Conservation (phyloP, 306 rosid genomes). For the Alnus glutinosa region DNA sequence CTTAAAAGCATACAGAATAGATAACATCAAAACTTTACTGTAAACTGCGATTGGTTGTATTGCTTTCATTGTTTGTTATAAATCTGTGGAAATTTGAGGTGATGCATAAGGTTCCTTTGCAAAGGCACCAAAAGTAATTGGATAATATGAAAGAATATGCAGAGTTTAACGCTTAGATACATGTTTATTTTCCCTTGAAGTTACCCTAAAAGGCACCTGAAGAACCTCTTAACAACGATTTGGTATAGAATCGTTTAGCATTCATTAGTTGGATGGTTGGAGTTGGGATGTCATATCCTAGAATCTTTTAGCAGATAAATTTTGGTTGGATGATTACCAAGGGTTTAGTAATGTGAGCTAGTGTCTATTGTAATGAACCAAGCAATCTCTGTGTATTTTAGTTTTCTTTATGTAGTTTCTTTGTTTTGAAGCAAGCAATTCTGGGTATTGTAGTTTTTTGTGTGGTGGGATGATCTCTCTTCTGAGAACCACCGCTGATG, state of each 20-base stretch:
- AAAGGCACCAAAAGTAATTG: not conserved
- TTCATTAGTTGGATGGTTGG: not conserved
- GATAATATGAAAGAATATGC: no score
- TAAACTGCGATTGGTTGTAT: no score
- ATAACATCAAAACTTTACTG: not conserved
- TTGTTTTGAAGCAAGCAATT: not conserved
- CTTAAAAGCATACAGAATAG: not conserved
- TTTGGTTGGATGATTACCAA: not conserved
- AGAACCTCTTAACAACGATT: no score
- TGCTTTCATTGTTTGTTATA: not conserved
- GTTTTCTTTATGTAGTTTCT: not conserved
- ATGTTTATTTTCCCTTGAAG: no score
- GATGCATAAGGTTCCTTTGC: not conserved
- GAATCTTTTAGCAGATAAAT: not conserved
- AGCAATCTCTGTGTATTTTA: not conserved
- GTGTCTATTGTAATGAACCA: not conserved
- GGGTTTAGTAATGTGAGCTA: not conserved
- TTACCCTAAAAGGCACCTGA: no score
- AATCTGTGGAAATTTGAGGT: not conserved
- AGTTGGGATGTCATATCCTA: not conserved
- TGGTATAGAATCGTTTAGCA: not conserved
- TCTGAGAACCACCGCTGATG: not conserved
- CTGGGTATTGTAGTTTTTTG: not conserved
- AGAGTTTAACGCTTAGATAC: no score
- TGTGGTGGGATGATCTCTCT: not conserved